A percentile compares a stretch with the other conserved stretches of the same genome.
Evolutionary conservation across 2,329 filamentous ascomycete genomes (phyloP).

Genomic region (Fusarium paranaense): DNA sequence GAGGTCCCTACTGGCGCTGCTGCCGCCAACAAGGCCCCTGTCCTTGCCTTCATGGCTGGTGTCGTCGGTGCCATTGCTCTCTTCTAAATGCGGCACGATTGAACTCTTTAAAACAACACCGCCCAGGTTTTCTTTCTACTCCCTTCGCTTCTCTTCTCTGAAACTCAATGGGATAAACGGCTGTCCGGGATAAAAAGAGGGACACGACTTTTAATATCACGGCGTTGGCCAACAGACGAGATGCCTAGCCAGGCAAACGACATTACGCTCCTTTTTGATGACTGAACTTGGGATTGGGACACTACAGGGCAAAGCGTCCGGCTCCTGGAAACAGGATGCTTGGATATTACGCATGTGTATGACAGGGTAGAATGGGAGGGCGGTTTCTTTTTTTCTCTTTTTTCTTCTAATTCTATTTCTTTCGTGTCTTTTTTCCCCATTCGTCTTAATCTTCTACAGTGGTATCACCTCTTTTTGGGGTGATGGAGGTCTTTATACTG

Average conservation of each 20-base stretch:
- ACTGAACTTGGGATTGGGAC: not conserved
- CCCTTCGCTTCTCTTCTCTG: constrained; percentile 14
- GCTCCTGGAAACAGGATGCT: not conserved
- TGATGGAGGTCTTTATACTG: constrained; percentile 7
- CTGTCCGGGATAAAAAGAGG: constrained; percentile 13
- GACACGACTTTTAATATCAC: constrained; percentile 30
- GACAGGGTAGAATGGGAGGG: constrained; percentile 15
- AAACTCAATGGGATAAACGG: constrained; percentile 19
- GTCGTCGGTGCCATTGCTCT: constrained; percentile 53
- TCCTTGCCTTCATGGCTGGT: constrained; percentile 53
- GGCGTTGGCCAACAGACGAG: not conserved
- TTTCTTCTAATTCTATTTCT: constrained; percentile 2
- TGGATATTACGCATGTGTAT: constrained; percentile 7
- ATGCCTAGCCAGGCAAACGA: constrained; percentile 12
- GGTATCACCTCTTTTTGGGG: not conserved
- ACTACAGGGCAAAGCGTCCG: constrained; percentile 3
- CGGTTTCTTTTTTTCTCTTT: not conserved
- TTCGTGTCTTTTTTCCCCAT: not conserved
- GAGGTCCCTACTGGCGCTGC: constrained; percentile 47
- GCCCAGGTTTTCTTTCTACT: constrained; percentile 17
- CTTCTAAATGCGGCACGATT: constrained; percentile 41
- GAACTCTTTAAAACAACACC: constrained; percentile 1
- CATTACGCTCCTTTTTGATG: constrained; percentile 33
- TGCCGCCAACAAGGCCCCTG: constrained; percentile 49
- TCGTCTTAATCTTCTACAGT: constrained; percentile 22